Evolutionary conservation across 768 basidiomycete genomes (phyloP), one percentile per base, ranked within the genome.

Genomic region (Leccinum aurantiacum): DNA sequence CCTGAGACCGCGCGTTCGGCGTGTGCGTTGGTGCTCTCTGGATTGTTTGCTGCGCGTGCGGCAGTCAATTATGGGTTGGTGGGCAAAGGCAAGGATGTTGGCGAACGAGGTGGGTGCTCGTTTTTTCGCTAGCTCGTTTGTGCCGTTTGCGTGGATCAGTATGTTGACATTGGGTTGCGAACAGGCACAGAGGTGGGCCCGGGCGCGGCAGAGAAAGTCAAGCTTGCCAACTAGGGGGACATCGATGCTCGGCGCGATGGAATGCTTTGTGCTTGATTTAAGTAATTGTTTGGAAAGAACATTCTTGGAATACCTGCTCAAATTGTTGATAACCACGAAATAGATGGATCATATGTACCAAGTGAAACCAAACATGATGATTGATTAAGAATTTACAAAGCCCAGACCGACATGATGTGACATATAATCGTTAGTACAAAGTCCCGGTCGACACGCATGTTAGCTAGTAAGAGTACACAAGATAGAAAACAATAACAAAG

Each of bases 1-100:
- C 76, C 82, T 0, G 83, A 88, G 67, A 79, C 77, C 6, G 92
- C 91, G 11, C 78, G 91, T 13, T 86, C 90, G 7, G 77, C 86
- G 19, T 93, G 91, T 71, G 87, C 89, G 31, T 59, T 87, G 14
- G 67, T 93, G 1, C 77, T 94, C 17, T 78, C 82, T 13, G 76
- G 67, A 0, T 65, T 93, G 44, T 94, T 95, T 64, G 71, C 79
- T 1, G 78, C 79, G 33, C 78, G 93, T 38, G 83, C 90, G 2
- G 77, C 84, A 48, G 87, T 82, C 76, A 91, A 87, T 64, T 89
- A 88, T 65, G 75, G 76, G 15, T 63, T 65, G 46, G 41, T 60
- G 22, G 62, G 60, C 25, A 60, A 55, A n/a, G 62, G 58, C 22
- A 60, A 55, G 22, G 62, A 58, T 17, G 59, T 52, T 17, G 61